Evolutionary conservation across 2,329 filamentous ascomycete species (phyloP), one percentile per base, ranked within the genome.

Genomic region (Gyromitra esculenta): DNA sequence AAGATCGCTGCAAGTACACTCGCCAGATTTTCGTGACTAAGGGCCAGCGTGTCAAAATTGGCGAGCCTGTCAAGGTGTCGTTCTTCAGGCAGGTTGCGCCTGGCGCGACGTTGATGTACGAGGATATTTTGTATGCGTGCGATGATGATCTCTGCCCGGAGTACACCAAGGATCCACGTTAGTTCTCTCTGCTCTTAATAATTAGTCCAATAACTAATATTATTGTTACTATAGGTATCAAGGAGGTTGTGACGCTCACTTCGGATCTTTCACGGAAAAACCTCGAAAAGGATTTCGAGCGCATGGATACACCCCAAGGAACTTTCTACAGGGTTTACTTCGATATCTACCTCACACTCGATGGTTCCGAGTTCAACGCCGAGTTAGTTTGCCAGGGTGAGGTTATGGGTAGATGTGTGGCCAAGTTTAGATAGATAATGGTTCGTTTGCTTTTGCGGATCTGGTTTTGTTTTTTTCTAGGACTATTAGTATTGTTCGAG

Each of bases 321-420:
- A 96, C 93, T 2, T 97, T 97, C 84, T 97, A 97, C 87, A 91
- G 93, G 79, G 90, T 91, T 78, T 91, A 91, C 84, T 91, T 91
- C 80, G 90, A 91, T 81, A 91, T 91, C 80, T 96, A 97, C 84
- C 89, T 99, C 79, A 98, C 96, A 0, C 90, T 99, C 15, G 96
- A 99, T 82, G 96, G 96, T 25, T 97, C 93, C 67, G 96, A 99
- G 84, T 98, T 99, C 87, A 98, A 96, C 81, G 96, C 96, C 68
- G 96, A 98, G 86, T 87, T 99, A 50, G 95, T 98, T n/a, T 99
- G 96, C 85, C 96, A 99, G 84, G 96, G 96, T 82, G 96, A 98
- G 84, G 94, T 99, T 80, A 99, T 98, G 96, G 96, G 96, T 80
- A 86, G 89, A 84, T 91, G 77, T 78, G 72, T 78, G 39, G 77